phyloP scores from a whole-genome alignment of 2,329 filamentous ascomycete genomes.

The Colletotrichum tamarilloi region DNA sequence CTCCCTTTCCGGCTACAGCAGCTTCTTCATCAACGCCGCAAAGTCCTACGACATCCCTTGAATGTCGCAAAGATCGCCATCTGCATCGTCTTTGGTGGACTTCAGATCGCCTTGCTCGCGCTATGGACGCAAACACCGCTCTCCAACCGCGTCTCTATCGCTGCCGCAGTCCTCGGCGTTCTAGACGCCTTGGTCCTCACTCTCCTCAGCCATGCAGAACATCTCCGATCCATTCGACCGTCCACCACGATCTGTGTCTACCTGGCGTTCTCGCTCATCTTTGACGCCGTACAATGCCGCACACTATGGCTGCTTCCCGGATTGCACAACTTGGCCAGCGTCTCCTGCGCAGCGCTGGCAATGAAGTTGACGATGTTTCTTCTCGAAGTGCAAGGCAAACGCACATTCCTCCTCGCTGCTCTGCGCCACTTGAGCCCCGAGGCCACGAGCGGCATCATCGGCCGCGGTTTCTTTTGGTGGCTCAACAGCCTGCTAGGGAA shows the following conservation, averaged over 20 bases:
- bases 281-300: constrained; percentile 46
- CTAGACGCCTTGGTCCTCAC: constrained; percentile 42
- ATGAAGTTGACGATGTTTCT: constrained; percentile 42
- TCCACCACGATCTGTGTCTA: constrained; percentile 45
- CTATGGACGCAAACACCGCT: constrained; percentile 40
- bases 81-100: constrained; percentile 14
- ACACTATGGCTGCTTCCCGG: constrained; percentile 46
- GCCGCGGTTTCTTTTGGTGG: constrained; percentile 47
- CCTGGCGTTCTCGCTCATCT: constrained; percentile 44
- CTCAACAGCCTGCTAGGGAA: constrained; percentile 44
- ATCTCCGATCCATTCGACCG: constrained; percentile 47
- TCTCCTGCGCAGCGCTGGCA: constrained; percentile 38
- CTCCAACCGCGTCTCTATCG: constrained; percentile 44
- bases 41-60: constrained; percentile 40
- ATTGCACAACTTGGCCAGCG: constrained; percentile 40
- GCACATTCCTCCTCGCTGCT: background rate
- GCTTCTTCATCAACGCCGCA: constrained; percentile 40
- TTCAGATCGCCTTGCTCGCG: constrained; percentile 42
- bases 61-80: constrained; percentile 31
- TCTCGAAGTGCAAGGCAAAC: constrained; percentile 39
- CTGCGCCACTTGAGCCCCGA: constrained; percentile 1
- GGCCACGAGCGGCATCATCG: constrained; percentile 41
- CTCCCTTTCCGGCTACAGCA: constrained; percentile 44
- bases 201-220: constrained; percentile 44
- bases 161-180: constrained; percentile 43